These are phyloP conservation scores for Saccharomycopsis fibuligera DNA, from an alignment of 805 yeast species.

Conservation along the genomic window DNA sequence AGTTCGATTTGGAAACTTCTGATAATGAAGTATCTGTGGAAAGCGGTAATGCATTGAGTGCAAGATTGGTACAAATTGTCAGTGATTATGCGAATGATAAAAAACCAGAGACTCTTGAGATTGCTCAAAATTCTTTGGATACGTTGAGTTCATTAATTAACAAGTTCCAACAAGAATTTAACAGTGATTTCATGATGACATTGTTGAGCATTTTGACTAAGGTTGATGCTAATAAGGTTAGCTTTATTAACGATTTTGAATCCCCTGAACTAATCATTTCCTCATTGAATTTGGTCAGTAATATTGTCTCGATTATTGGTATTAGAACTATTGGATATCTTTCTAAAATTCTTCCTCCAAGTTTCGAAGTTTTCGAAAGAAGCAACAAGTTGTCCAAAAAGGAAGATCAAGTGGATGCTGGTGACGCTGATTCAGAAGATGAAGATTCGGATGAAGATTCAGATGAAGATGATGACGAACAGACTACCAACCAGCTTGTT, in stretches of 20 bases:
- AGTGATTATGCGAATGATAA: slow-evolving; percentile 20
- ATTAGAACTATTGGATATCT: slow-evolving; percentile 79
- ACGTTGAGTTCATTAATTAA: slow-evolving; percentile 55
- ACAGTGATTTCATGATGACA: slow-evolving; percentile 40
- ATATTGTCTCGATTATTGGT: slow-evolving; percentile 68
- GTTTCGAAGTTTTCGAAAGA: slow-evolving; percentile 51
- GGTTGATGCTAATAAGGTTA: slow-evolving; percentile 26
- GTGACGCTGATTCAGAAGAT: slow-evolving; percentile 25
- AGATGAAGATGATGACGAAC: slow-evolving; percentile 28
- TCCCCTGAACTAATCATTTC: slow-evolving; percentile 64
- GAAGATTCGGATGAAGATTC: slow-evolving; percentile 22
- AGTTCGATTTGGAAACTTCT: slow-evolving; percentile 62
- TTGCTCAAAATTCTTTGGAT: slow-evolving; percentile 67
- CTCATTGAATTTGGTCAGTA: slow-evolving; percentile 64
- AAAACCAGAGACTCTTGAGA: slow-evolving; percentile 31
- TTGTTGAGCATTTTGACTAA: slow-evolving; percentile 43
- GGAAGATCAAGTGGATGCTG: slow-evolving; percentile 24
- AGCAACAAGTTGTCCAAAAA: slow-evolving; percentile 24
- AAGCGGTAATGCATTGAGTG: slow-evolving; percentile 46
- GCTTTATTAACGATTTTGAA: slow-evolving; percentile 40
- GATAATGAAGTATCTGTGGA: slow-evolving; percentile 34
- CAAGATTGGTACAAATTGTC: slow-evolving; percentile 40
- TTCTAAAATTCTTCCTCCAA: slow-evolving; percentile 77
- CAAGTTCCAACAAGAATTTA: slow-evolving; percentile 52
- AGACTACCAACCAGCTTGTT: slow-evolving; percentile 34